A percentile compares a stretch with the other conserved stretches of the same genome.
phyloP scores from a whole-genome alignment of 2,329 filamentous ascomycete species.

The Paraphaeosphaeria sporulosa region DNA sequence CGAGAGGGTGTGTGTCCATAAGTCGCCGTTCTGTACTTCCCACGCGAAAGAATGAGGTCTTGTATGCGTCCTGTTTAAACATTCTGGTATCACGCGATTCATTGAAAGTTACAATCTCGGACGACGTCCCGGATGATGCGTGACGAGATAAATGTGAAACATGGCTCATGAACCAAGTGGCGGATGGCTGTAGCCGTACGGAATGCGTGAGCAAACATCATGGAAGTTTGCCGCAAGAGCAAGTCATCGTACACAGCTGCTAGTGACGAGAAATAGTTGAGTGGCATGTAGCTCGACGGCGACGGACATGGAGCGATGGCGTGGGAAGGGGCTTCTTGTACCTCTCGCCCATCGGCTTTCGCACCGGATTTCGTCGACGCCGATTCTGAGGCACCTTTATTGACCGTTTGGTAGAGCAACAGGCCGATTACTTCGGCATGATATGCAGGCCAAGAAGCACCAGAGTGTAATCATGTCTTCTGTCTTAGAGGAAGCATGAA shows the following conservation, averaged over 20 bases:
- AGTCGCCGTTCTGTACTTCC: background rate
- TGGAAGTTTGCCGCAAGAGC: background rate
- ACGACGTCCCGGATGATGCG: background rate
- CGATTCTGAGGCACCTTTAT: background rate
- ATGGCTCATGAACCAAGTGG: background rate
- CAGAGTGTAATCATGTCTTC: slow-evolving; percentile 14
- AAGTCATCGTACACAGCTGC: background rate
- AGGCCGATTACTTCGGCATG: background rate
- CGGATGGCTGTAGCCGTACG: background rate
- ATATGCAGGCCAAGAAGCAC: background rate
- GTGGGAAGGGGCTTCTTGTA: too few relatives aligned
- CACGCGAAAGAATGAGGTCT: background rate
- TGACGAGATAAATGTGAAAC: background rate
- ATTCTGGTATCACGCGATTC: background rate
- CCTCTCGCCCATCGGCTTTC: background rate
- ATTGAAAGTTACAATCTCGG: background rate
- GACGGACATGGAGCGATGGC: background rate
- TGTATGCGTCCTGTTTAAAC: background rate
- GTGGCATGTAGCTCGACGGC: too few relatives aligned
- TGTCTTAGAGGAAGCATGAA: slow-evolving; percentile 23
- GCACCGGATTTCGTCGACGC: background rate
- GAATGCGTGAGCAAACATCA: background rate
- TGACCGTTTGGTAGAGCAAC: background rate
- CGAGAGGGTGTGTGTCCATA: background rate
- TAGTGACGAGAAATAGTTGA: background rate